phyloP scores from a whole-genome alignment of 345 rosid genomes.

The Alliaria petiolata region DNA sequence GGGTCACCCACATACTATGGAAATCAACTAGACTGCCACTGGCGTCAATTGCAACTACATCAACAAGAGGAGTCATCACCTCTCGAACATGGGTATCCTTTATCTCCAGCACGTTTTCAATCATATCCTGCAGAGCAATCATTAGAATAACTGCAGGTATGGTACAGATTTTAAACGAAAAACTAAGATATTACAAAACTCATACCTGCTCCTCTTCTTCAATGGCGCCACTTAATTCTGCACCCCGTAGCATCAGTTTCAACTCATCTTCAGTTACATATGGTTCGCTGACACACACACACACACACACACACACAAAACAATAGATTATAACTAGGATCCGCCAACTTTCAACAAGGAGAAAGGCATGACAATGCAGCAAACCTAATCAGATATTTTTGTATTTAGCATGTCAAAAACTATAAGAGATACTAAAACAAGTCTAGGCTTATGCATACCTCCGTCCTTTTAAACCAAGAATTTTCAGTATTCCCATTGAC shows the following conservation, averaged over 20 bases:
- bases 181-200: neutral
- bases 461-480: conserved; percentile 91
- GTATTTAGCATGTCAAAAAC: neutral
- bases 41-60: conserved; percentile 94
- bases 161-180: conserved; percentile 5
- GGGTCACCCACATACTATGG: conserved; percentile 89
- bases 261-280: conserved; percentile 97
- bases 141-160: conserved; percentile 11
- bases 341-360: neutral
- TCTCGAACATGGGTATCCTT: conserved; percentile 97
- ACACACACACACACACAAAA: no score
- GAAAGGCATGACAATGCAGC: conserved; percentile 11
- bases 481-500: conserved; percentile 96
- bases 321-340: neutral
- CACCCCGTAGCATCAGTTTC: conserved; percentile 94
- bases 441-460: conserved; percentile 51
- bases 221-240: conserved; percentile 97
- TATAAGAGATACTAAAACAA: neutral
- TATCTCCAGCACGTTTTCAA: conserved; percentile 97
- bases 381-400: neutral
- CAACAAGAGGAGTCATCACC: conserved; percentile 99
- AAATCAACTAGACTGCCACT: conserved; percentile 79
- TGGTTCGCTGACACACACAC: conserved; percentile 71
- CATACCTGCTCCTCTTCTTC: conserved; percentile 98
- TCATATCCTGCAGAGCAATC: conserved; percentile 77